phyloP scores from a whole-genome alignment of 768 basidiomycete species.

The Kwoniella bestiolae region DNA sequence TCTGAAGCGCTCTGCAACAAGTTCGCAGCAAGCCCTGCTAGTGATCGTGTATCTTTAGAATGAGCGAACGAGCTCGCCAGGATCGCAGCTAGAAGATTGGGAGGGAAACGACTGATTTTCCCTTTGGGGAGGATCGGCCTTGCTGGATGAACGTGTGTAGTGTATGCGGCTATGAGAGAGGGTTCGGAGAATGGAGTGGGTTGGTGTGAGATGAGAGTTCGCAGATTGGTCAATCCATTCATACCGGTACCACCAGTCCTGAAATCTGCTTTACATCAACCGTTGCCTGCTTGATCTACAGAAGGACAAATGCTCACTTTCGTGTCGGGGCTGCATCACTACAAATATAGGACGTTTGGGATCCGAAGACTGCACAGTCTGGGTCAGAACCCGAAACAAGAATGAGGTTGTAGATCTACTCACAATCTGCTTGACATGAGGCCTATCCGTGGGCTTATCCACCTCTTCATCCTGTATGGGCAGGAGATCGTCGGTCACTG shows the following conservation, averaged over 20 bases:
- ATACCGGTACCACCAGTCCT: slow-evolving; percentile 12
- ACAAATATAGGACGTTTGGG: slow-evolving; percentile 34
- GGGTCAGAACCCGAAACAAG: neutral
- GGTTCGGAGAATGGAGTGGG: slow-evolving; percentile 22
- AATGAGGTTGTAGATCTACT: neutral
- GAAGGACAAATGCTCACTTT: slow-evolving; percentile 13
- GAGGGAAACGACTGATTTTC: slow-evolving; percentile 11
- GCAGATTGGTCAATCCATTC: slow-evolving; percentile 18
- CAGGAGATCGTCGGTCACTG: slow-evolving; percentile 35
- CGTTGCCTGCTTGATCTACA: neutral
- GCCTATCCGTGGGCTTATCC: slow-evolving; percentile 12
- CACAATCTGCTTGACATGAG: slow-evolving; percentile 34
- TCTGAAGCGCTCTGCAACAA: slow-evolving; percentile 5
- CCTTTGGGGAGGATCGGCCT: slow-evolving; percentile 30
- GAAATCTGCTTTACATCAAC: slow-evolving; percentile 2
- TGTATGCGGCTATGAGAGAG: slow-evolving; percentile 16
- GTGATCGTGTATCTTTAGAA: slow-evolving; percentile 21
- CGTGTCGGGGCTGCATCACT: slow-evolving; percentile 26
- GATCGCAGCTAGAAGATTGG: slow-evolving; percentile 25
- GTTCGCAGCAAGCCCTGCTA: slow-evolving; percentile 20
- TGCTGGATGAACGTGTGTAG: slow-evolving; percentile 29
- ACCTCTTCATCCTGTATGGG: slow-evolving; percentile 31
- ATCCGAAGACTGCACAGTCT: slow-evolving; percentile 22
- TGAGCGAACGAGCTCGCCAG: slow-evolving; percentile 23
- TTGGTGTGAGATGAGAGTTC: slow-evolving; percentile 27